Base-by-base conservation (phyloP, 106 monocot genomes). In the Acanthochlamys bracteata region DNA sequence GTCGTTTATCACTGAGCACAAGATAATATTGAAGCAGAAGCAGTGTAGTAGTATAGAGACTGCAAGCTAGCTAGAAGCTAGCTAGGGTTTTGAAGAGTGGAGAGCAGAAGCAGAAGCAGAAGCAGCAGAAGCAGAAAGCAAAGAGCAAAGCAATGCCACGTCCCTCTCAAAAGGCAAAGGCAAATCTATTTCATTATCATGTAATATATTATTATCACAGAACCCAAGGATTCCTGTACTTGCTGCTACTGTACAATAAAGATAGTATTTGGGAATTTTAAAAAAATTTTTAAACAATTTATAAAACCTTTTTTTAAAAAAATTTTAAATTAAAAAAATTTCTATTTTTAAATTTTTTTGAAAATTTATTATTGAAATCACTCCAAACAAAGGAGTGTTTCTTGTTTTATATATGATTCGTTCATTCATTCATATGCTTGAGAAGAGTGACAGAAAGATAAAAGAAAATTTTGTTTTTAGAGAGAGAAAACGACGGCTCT, bases 401-500 rank as follows among this genome's bases (percentile, higher is more conserved):
- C 33, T 33, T 33, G 33, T 33, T 33, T 33, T 33, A 33, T 33
- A 1, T 33, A 33, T 33, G 4, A 33, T 33, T 49, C 17, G 9
- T 49, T 49, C 49, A 49, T 17, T 49, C 12, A 3, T 9, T 45
- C 10, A 42, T 14, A 63, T 15, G 13, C 41, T 21, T 13, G 20
- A 63, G 41, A 63, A 2, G 42, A 10, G 42, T 10, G 10, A 47
- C 7, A 43, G 40, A 40, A 24, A 51, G 69, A 49, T 58, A 59
- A 42, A 69, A 22, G 22, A 23, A 42, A 19, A 20, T 39, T 47
- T 55, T 15, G 24, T 61, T 52, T 24, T 67, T 56, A 42, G 83
- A 74, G 74, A 75, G 68, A 75, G 75, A 72, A 69, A 72, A 58
- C 53, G 83, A 75, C 83, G 79, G 83, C 83, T 75, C 68, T 23